Evolutionary conservation across 2,329 filamentous ascomycete species (phyloP), one percentile per base, ranked within the genome.

Genomic region (Myriosclerotinia curreyana): DNA sequence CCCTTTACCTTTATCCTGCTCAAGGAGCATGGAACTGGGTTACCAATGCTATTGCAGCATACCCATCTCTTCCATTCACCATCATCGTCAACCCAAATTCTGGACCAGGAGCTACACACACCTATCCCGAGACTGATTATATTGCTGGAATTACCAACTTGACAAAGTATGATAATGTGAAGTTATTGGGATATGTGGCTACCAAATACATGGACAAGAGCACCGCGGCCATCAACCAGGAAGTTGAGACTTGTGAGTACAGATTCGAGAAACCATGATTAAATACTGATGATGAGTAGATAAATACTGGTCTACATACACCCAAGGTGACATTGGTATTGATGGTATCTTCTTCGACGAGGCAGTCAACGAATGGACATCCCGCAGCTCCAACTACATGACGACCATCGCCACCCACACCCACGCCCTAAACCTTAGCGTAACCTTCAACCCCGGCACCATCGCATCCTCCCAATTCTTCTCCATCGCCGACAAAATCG

Each of bases 271-370:
- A 11, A 44, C 8, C 15, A 44, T 20, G 5, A n/a, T 6, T 25
- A 31, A 14, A 15, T 7, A 5, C 14, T 12, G 2, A 31, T 20
- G 8, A 11, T 2, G 2, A 31, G 36, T 11, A 62, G 60, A 62
- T 22, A 48, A 55, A 7, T 20, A 25, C 50, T 62, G 60, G 60
- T 15, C 40, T 15, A 38, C 25, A 2, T 25, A 55, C 49, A 7
- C 36, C 0, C 1, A 12, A 17, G 11, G 36, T 17, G 28, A 44
- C 11, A 48, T 55, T 20, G 38, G 28, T 2, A 36, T 62, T 12
- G 5, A 7, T 1, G 60, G 60, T 14, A 53, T 62, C 12, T 62
- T 62, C 50, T 54, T 62, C 50, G 50, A 62, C 31, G 49, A 55
- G 28, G 22, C 31, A 25, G 25, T 55, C 25, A 14, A 25, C 3